Evolutionary conservation across 2,329 filamentous ascomycete species (phyloP).

Genomic region (Daldinia sp.): DNA sequence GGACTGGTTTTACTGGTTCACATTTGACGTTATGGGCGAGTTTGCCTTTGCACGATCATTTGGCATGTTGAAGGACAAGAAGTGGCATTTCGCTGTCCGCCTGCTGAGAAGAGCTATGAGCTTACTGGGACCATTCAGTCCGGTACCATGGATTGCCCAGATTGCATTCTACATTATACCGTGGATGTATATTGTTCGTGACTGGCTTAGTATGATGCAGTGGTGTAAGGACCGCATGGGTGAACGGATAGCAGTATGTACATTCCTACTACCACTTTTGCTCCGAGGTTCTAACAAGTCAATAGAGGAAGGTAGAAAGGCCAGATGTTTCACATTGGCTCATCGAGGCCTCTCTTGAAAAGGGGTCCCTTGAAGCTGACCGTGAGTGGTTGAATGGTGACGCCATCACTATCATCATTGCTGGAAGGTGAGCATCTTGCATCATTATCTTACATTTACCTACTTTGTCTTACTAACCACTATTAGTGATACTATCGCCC

Average conservation of each 20-base stretch:
- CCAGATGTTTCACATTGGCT: conserved; percentile 35
- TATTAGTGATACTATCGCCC: conserved; percentile 30
- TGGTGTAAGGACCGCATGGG: conserved; percentile 32
- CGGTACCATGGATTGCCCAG: conserved; percentile 30
- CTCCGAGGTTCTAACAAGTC: not conserved
- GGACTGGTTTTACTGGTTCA: conserved; percentile 41
- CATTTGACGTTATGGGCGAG: conserved; percentile 46
- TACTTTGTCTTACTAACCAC: not conserved
- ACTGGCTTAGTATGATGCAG: conserved; percentile 31
- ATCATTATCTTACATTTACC: not conserved
- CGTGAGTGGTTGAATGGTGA: conserved; percentile 30
- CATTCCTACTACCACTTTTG: not conserved
- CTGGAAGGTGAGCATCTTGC: conserved; percentile 22
- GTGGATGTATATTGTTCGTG: conserved; percentile 27
- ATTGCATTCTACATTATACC: conserved; percentile 27
- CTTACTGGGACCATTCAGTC: conserved; percentile 28
- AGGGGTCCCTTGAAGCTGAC: conserved; percentile 31
- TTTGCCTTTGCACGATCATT: conserved; percentile 44
- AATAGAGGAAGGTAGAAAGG: conserved; percentile 23
- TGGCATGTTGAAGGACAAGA: conserved; percentile 36
- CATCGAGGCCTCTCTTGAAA: conserved; percentile 30
- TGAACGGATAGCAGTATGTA: conserved; percentile 25
- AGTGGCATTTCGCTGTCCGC: conserved; percentile 35
- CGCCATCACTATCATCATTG: conserved; percentile 30
- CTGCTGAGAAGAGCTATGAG: conserved; percentile 27